Evolutionary conservation across 75 land plant species (phyloP), one percentile per base, ranked within the genome.

Genomic region (Cupressus sempervirens): DNA sequence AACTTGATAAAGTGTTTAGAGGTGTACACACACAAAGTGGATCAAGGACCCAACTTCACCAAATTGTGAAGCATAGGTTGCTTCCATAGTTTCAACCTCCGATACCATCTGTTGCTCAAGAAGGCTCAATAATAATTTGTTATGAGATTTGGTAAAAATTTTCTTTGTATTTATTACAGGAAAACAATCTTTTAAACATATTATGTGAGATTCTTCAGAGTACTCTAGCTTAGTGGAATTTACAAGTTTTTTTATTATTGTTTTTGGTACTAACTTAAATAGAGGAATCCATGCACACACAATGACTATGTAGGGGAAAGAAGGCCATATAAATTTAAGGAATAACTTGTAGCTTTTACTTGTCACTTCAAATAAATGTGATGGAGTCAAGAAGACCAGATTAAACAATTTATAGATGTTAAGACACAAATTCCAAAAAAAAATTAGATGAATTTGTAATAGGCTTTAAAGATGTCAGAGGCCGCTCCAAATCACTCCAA

Each of bases 1-100:
- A n/a, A n/a, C n/a, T n/a, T n/a, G n/a, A n/a, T n/a, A n/a, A n/a
- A n/a, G n/a, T n/a, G n/a, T n/a, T n/a, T n/a, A n/a, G n/a, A n/a
- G n/a, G n/a, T n/a, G n/a, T n/a, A n/a, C n/a, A n/a, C n/a, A n/a
- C n/a, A n/a, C n/a, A n/a, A n/a, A n/a, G n/a, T n/a, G n/a, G n/a
- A n/a, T n/a, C n/a, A n/a, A n/a, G n/a, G n/a, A n/a, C n/a, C n/a
- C n/a, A n/a, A n/a, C n/a, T n/a, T n/a, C n/a, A n/a, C n/a, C n/a
- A n/a, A n/a, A n/a, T n/a, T n/a, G n/a, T n/a, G n/a, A n/a, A 83
- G 92, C 98, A 15, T 93, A 98, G n/a, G n/a, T 98, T 67, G 94
- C 98, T 5, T 86, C 88, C 20, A 88, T 96, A n/a, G 88, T 90
- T 74, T 89, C 95, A 81, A 90, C 95, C 92, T 98, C 72, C n/a